A percentile compares a stretch with the other conserved stretches of the same genome.
Conservation (phyloP, 129 eudicot genomes). For the Erigeron canadensis region DNA sequence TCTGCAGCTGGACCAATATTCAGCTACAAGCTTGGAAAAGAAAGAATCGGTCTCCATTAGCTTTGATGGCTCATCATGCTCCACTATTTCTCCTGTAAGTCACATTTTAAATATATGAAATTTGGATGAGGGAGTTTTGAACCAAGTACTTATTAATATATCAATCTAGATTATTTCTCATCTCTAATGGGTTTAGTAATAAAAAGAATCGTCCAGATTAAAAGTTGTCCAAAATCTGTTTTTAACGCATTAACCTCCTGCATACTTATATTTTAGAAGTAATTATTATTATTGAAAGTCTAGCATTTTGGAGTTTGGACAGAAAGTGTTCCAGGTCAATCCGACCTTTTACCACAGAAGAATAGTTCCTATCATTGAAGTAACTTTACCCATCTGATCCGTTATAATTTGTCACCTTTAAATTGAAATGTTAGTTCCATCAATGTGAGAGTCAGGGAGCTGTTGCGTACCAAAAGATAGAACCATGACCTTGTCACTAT, state of each 20-base stretch:
- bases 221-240: background rate
- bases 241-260: background rate
- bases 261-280: background rate
- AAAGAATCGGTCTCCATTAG: constrained; percentile 58
- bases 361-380: background rate
- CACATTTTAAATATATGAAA: background rate
- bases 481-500: constrained; percentile 79
- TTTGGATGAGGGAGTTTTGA: background rate
- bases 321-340: background rate
- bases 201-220: background rate
- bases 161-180: background rate
- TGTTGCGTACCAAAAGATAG: constrained; percentile 56
- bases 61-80: constrained; percentile 72
- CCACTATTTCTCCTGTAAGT: constrained; percentile 61
- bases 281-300: background rate
- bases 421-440: background rate
- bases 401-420: background rate
- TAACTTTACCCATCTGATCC: background rate
- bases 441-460: background rate
- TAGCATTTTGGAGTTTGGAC: background rate
- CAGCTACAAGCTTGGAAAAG: constrained; percentile 82
- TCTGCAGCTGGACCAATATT: constrained; percentile 77
- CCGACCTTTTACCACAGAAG: background rate
- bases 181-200: background rate
- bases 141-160: background rate